These are phyloP conservation scores for Psidium friedrichsthalianum DNA, from an alignment of 345 rosid species.

Conservation along the genomic window DNA sequence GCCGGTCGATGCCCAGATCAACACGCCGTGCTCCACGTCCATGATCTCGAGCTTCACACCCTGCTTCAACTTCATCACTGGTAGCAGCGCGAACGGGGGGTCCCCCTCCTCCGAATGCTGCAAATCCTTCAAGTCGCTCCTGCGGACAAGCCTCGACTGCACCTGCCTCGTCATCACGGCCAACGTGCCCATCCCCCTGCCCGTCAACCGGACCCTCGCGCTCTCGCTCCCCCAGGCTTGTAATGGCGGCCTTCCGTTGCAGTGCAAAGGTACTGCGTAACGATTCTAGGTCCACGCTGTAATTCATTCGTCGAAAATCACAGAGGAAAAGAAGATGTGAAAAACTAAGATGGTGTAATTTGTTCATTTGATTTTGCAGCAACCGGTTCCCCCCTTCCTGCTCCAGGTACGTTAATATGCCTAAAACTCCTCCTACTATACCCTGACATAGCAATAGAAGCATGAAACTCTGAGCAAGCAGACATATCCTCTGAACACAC, in stretches of 20 bases:
- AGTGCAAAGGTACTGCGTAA: conserved; percentile 48
- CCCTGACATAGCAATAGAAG: neutral
- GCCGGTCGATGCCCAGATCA: conserved; percentile 47
- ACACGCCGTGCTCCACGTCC: conserved; percentile 68
- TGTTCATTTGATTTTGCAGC: conserved; percentile 28
- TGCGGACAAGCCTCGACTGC: conserved; percentile 45
- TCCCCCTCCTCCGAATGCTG: conserved; percentile 65
- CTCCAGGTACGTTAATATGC: conserved; percentile 48
- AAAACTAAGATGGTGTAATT: neutral
- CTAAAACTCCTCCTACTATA: neutral
- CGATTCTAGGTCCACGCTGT: neutral
- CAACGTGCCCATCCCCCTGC: conserved; percentile 60
- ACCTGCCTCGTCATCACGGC: conserved; percentile 64
- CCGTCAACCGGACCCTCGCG: conserved; percentile 51
- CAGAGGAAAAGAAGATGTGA: neutral
- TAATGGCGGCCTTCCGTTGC: conserved; percentile 46
- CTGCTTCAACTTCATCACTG: conserved; percentile 67
- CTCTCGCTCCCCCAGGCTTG: conserved; percentile 66
- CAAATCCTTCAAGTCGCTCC: conserved; percentile 36
- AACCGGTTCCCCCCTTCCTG: conserved; percentile 70
- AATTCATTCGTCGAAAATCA: neutral
- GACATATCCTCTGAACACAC: neutral
- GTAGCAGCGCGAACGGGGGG: conserved; percentile 47
- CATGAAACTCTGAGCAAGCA: neutral
- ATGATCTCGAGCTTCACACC: conserved; percentile 77